Conservation (phyloP, 2,329 filamentous ascomycete species). For the Epichloe sp. region DNA sequence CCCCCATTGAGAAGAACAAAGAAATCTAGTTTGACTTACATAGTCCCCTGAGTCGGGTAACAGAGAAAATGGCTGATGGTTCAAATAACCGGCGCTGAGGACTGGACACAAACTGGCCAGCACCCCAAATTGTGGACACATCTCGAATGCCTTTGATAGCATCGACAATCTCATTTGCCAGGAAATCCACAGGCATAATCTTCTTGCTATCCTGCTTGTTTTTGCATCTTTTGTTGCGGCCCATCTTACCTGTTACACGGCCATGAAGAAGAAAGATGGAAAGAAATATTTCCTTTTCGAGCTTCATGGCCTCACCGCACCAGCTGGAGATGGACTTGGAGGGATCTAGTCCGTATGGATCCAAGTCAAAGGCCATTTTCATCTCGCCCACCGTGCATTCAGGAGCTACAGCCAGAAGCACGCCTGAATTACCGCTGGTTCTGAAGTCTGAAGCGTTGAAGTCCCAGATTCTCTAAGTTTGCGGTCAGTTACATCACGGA, state of each 20-base stretch:
- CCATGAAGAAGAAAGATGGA: constrained; percentile 6
- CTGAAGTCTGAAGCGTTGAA: constrained; percentile 9
- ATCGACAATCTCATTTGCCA: constrained; percentile 3
- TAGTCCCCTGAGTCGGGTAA: constrained; percentile 6
- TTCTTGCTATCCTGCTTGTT: background rate
- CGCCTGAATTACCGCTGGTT: constrained; percentile 9
- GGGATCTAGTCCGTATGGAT: constrained; percentile 3
- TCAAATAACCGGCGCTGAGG: constrained; percentile 3
- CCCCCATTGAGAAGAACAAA: background rate
- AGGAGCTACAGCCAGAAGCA: constrained; percentile 15
- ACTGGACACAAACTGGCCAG: constrained; percentile 8
- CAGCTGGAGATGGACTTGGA: constrained; percentile 2
- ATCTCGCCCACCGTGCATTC: constrained; percentile 14
- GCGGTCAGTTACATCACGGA: background rate
- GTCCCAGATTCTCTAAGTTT: constrained; percentile 16
- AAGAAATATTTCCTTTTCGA: constrained; percentile 7
- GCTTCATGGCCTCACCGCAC: constrained; percentile 6
- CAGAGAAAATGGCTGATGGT: constrained; percentile 6
- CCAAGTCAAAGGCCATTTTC: background rate
- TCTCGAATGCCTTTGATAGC: constrained; percentile 1
- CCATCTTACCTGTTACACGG: background rate
- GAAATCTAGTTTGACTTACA: constrained; percentile 12
- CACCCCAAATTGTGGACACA: constrained; percentile 5
- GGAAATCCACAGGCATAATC: background rate
- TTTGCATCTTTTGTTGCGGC: background rate